Evolutionary conservation across 169 alveolate genomes (phyloP).

Genomic region (Cryptosporidium parvum): DNA sequence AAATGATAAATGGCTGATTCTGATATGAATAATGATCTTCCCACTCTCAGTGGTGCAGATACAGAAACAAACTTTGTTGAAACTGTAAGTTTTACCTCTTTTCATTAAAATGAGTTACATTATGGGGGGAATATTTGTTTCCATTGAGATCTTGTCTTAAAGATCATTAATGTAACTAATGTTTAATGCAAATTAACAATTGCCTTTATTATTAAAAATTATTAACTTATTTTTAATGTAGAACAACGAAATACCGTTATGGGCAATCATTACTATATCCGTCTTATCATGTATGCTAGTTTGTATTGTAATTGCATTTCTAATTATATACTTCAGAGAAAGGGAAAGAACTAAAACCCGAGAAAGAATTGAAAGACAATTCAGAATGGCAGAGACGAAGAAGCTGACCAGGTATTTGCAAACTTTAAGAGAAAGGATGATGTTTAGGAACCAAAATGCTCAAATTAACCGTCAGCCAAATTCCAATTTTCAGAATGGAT

Average conservation of each 20-base stretch:
- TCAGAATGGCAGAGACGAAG: constrained; percentile 67
- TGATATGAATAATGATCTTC: constrained; percentile 1
- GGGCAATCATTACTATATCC: constrained; percentile 65
- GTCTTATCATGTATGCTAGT: constrained; percentile 22
- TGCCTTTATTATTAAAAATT: not conserved
- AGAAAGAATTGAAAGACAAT: constrained; percentile 71
- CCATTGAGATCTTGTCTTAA: constrained; percentile 3
- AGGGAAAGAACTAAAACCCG: constrained; percentile 64
- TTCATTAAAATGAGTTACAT: not conserved
- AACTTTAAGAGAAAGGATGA: constrained; percentile 64
- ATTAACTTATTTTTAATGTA: constrained; percentile 9
- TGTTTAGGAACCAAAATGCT: constrained; percentile 22
- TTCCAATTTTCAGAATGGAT: constrained; percentile 33
- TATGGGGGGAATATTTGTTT: not conserved
- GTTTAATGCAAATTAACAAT: not conserved
- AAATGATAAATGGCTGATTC: constrained; percentile 62
- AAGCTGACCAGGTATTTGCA: constrained; percentile 57
- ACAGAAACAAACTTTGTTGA: not conserved
- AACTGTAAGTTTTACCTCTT: constrained; percentile 22
- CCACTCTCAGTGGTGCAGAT: not conserved
- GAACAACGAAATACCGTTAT: constrained; percentile 37
- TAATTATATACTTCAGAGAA: constrained; percentile 54
- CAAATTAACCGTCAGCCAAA: constrained; percentile 20
- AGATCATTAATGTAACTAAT: not conserved
- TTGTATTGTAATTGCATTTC: constrained; percentile 47